These are phyloP conservation scores for Penicillium canescens DNA, from an alignment of 495 filamentous ascomycete species.

Conservation along the genomic window DNA sequence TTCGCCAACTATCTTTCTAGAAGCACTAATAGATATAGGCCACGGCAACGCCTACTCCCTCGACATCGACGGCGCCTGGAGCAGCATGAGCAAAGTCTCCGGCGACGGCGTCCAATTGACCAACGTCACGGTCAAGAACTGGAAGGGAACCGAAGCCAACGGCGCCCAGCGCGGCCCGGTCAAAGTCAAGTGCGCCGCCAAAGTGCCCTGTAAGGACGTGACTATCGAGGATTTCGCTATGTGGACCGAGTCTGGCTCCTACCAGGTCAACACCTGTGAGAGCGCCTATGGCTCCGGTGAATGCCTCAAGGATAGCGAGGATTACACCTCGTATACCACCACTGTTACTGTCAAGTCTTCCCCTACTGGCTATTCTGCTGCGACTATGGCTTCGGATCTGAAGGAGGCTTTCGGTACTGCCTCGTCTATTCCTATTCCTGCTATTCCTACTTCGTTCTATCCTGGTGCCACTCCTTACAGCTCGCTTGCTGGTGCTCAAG, in stretches of 20 bases:
- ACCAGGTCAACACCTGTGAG: constrained; percentile 46
- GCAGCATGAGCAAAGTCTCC: constrained; percentile 29
- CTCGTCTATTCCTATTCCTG: constrained; percentile 52
- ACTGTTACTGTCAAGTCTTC: constrained; percentile 37
- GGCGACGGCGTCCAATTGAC: constrained; percentile 52
- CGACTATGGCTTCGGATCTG: constrained; percentile 51
- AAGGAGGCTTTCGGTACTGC: constrained; percentile 43
- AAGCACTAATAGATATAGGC: constrained; percentile 30
- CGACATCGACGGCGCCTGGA: constrained; percentile 59
- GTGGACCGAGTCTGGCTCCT: constrained; percentile 55
- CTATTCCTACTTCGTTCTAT: constrained; percentile 55
- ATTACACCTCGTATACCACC: constrained; percentile 28
- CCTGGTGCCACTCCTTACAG: constrained; percentile 46
- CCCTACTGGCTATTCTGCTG: constrained; percentile 46
- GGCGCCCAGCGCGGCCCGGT: constrained; percentile 52
- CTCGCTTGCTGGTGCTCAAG: constrained; percentile 17
- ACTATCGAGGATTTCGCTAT: constrained; percentile 56
- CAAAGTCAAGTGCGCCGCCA: constrained; percentile 45
- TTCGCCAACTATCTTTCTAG: constrained; percentile 9
- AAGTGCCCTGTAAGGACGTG: constrained; percentile 53
- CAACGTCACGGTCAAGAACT: constrained; percentile 55
- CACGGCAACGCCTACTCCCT: constrained; percentile 53
- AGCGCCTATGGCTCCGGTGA: constrained; percentile 52
- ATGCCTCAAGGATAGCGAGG: constrained; percentile 38
- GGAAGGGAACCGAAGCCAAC: constrained; percentile 55